These are phyloP conservation scores for Phytophthora rubi DNA, from an alignment of 352 stramenopile species.

Conservation along the genomic window DNA sequence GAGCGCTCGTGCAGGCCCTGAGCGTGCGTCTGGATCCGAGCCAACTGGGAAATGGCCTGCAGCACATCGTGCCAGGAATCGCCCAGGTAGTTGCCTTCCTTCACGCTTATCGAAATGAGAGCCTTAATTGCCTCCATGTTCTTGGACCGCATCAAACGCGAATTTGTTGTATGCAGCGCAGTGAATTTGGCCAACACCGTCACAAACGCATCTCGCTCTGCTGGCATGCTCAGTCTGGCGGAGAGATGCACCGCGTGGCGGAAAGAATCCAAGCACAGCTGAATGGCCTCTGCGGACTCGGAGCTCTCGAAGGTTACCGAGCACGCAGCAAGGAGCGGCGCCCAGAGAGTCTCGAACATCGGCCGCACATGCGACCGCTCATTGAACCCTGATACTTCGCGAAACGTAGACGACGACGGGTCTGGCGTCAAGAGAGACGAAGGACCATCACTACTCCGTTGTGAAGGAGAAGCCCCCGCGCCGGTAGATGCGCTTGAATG, in stretches of 20 bases:
- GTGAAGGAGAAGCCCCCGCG: slow-evolving; percentile 7
- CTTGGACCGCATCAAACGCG: slow-evolving; percentile 95
- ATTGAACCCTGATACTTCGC: slow-evolving; percentile 66
- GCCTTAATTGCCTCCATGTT: slow-evolving; percentile 98
- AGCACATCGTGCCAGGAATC: slow-evolving; percentile 97
- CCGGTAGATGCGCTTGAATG: background rate
- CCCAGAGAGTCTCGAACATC: slow-evolving; percentile 99
- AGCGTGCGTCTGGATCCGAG: slow-evolving; percentile 96
- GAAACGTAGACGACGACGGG: slow-evolving; percentile 51
- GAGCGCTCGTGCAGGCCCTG: slow-evolving; percentile 80
- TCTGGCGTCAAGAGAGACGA: slow-evolving; percentile 33
- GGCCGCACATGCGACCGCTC: slow-evolving; percentile 88
- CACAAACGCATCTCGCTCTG: slow-evolving; percentile 96
- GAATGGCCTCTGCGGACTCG: slow-evolving; percentile 92
- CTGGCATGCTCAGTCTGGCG: slow-evolving; percentile 86
- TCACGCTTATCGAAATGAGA: slow-evolving; percentile 96
- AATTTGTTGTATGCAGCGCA: slow-evolving; percentile 92
- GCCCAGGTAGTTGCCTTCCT: slow-evolving; percentile 97
- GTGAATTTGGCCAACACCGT: slow-evolving; percentile 97
- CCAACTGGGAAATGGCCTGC: slow-evolving; percentile 97
- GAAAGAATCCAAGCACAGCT: slow-evolving; percentile 96
- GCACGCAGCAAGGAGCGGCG: slow-evolving; percentile 95
- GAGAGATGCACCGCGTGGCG: slow-evolving; percentile 95
- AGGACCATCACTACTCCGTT: slow-evolving; percentile 24
- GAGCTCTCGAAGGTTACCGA: slow-evolving; percentile 97